Evolutionary conservation across 2,329 filamentous ascomycete genomes (phyloP), one percentile per base, ranked within the genome.

Genomic region (Ilyonectria destructans): DNA sequence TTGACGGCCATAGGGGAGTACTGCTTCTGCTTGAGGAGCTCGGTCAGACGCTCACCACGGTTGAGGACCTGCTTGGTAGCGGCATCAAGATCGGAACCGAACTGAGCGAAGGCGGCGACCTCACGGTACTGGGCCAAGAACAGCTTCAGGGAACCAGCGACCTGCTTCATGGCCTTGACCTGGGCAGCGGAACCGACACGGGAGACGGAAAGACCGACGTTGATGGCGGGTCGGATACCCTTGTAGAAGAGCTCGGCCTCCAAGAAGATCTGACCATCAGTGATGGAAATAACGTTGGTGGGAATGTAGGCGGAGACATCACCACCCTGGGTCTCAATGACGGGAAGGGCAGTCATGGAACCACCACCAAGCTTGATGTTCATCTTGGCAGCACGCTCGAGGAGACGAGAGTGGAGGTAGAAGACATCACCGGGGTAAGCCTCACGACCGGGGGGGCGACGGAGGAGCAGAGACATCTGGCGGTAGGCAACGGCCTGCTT

Each of bases 71-170:
- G 96, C 92, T 98, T 98, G 86, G 96, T 99, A 78, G 96, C 91
- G 79, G 96, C 96, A 88, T 99, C 96, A 78, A 99, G 89, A 90
- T 99, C 96, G 82, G 96, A 99, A 92, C 96, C 96, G 91, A 99
- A 99, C 88, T 99, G 96, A 80, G 96, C 96, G 87, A 99, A 99
- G 79, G 96, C 96, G 81, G 96, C 96, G 74, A 99, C 96, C 87
- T 99, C 96, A 96, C 96, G 96, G 92, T 99, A 99, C 89, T 99
- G 96, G 80, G 96, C 96, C 93, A 99, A 94, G 95, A 98, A 99
- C 80, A 99, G 95, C 92, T 99, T 99, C 83, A 99, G 90, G 78
- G 96, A 98, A 91, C 96, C 96, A 82, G 96, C 96, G 80, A 99
- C 96, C 90, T 99, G 96, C 92, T 99, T 99, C 96, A 99, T 99